Evolutionary conservation across 306 rosid genomes (phyloP).

Genomic region (Corylus heterophylla): DNA sequence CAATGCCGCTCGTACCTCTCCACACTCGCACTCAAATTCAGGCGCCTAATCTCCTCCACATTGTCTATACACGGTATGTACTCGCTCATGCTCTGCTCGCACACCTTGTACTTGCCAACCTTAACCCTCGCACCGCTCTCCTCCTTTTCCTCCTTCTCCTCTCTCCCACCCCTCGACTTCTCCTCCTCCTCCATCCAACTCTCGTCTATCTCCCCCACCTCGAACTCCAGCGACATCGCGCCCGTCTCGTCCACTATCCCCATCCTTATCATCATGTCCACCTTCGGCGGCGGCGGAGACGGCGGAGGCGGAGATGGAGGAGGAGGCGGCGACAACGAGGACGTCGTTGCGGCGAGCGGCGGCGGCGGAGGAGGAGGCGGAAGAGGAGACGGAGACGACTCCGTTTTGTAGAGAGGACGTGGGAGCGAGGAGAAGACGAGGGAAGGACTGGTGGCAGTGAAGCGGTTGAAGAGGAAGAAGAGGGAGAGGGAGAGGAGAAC

Average conservation of each 20-base stretch:
- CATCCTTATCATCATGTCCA: conserved; percentile 38
- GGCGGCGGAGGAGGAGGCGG: not conserved
- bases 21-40: conserved; percentile 44
- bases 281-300: conserved; percentile 44
- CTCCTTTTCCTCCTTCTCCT: conserved; percentile 18
- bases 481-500: conserved; percentile 51
- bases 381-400: conserved; percentile 29
- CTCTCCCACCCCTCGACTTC: conserved; percentile 9
- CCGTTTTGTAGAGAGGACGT: conserved; percentile 16
- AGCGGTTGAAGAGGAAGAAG: conserved; percentile 42
- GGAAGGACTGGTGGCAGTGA: conserved; percentile 30
- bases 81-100: conserved; percentile 57
- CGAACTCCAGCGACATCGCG: conserved; percentile 71
- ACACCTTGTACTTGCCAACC: conserved; percentile 47
- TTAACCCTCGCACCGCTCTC: conserved; percentile 20
- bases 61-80: conserved; percentile 85
- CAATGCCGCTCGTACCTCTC: conserved; percentile 82
- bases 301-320: not conserved
- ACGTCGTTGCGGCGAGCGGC: conserved; percentile 5
- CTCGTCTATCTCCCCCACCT: conserved; percentile 60
- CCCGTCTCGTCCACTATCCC: conserved; percentile 78
- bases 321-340: not conserved
- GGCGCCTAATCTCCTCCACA: conserved; percentile 38
- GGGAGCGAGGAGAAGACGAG: conserved; percentile 32
- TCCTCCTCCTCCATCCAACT: conserved; percentile 35